A percentile compares a stretch with the other conserved stretches of the same genome.
phyloP scores from a whole-genome alignment of 371 early-diverging fungal genomes.

The Syncephalis plumigaleata region DNA sequence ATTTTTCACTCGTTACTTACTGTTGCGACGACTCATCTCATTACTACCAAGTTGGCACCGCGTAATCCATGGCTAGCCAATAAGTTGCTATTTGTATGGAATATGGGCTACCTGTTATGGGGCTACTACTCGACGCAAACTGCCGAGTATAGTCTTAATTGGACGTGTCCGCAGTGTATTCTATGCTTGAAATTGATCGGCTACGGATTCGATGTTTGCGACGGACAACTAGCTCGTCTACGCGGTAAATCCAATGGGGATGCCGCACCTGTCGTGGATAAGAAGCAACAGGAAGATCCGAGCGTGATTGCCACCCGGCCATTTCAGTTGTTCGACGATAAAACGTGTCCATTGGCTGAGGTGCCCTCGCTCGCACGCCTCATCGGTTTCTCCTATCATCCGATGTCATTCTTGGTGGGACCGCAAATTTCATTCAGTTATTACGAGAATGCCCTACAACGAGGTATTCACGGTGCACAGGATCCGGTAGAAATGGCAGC shows the following conservation, averaged over 20 bases:
- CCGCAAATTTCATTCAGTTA: constrained; percentile 55
- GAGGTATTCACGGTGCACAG: no score
- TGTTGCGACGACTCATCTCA: constrained; percentile 25
- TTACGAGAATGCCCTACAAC: constrained; percentile 14
- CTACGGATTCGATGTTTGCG: constrained; percentile 42
- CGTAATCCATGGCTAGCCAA: constrained; percentile 19
- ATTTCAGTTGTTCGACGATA: constrained; percentile 14
- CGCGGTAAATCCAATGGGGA: not conserved
- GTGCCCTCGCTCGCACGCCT: constrained; percentile 30
- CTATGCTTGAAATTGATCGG: constrained; percentile 55
- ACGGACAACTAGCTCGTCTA: constrained; percentile 18
- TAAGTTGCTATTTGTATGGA: constrained; percentile 30
- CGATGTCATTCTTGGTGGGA: constrained; percentile 45
- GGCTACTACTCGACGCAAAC: constrained; percentile 32
- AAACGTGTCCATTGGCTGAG: constrained; percentile 10
- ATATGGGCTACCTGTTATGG: constrained; percentile 30
- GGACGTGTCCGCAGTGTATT: constrained; percentile 58
- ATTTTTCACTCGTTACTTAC: constrained; percentile 39
- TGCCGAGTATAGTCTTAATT: constrained; percentile 44
- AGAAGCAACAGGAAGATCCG: not conserved
- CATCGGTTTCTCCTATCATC: constrained; percentile 38
- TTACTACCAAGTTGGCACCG: constrained; percentile 14
- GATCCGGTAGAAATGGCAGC: no score
- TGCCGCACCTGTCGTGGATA: not conserved
- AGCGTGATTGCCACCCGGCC: constrained; percentile 1